Evolutionary conservation across 164 flowering plant genomes (phyloP).

Genomic region (Vitis rotundifolia): DNA sequence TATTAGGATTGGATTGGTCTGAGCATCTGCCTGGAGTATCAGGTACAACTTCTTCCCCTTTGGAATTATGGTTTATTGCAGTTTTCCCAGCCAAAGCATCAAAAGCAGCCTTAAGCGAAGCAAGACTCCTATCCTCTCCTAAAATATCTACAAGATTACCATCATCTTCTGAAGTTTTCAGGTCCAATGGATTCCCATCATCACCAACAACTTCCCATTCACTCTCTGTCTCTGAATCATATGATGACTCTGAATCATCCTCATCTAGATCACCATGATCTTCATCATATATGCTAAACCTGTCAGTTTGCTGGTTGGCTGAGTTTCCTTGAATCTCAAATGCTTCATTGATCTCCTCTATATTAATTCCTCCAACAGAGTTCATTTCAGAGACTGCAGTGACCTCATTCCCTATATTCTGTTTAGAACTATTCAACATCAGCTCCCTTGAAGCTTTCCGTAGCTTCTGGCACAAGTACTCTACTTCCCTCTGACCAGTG

Average conservation of each 20-base stretch:
- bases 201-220: slow-evolving; percentile 47
- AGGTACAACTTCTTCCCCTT: slow-evolving; percentile 11
- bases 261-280: slow-evolving; percentile 42
- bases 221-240: slow-evolving; percentile 61
- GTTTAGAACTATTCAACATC: slow-evolving; percentile 18
- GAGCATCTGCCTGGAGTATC: slow-evolving; percentile 17
- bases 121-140: slow-evolving; percentile 48
- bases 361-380: slow-evolving; percentile 36
- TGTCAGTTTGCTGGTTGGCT: slow-evolving; percentile 39
- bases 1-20: slow-evolving; percentile 14
- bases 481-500: slow-evolving; percentile 98
- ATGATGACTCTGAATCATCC: slow-evolving; percentile 44
- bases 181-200: slow-evolving; percentile 22
- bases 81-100: slow-evolving; percentile 58
- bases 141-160: slow-evolving; percentile 30
- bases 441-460: slow-evolving; percentile 68
- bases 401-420: slow-evolving; percentile 23
- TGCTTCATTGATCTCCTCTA: slow-evolving; percentile 79
- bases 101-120: slow-evolving; percentile 80
- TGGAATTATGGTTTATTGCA: slow-evolving; percentile 16
- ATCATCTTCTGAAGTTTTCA: slow-evolving; percentile 21
- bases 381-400: slow-evolving; percentile 22
- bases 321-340: slow-evolving; percentile 43
- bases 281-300: slow-evolving; percentile 58
- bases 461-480: slow-evolving; percentile 68